Evolutionary conservation across 1,284 basidiomycete genomes (phyloP), one percentile per base, ranked within the genome.

Genomic region (Tilletia horrida): DNA sequence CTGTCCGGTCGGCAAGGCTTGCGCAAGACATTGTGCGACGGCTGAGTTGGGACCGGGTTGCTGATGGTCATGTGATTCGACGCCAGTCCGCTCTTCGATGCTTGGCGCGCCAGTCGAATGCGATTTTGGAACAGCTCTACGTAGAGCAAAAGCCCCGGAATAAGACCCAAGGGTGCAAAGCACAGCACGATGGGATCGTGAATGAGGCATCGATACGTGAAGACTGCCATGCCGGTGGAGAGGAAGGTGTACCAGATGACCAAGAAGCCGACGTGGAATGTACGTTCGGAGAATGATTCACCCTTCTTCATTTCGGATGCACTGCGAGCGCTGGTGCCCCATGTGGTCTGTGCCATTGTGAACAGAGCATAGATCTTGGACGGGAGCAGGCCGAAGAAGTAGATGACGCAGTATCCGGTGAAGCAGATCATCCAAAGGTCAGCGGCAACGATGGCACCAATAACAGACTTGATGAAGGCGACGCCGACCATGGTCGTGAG

Each of bases 341-440:
- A 66, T 2, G 42, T 62, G 6, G 65, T 66, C n/a, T 62, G 55
- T 40, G 43, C 45, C 65, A 66, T 66, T 2, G 65, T 66, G 42
- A 62, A 27, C 18, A 66, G 65, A 25, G 65, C 65, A 42, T 44
- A 48, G 21, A 66, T 42, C 55, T 62, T 61, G 35, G 65, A 66
- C 9, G 65, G 65, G 7, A 66, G 40, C 7, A 66, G 57, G 18
- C 65, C 65, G 27, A 66, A 66, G 65, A 66, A 62, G 55, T 66
- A 66, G 27, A 66, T 31, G 42, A 62, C 25, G 2, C 42, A 42
- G 52, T 66, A 66, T 23, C 40, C 25, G 2, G 55, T 43, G 52
- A 65, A 65, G n/a, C 23, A 13, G 35, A 65, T 42, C 64, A 65
- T 47, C 52, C 64, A 59, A 16, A 43, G 52, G 43, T 65, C 64